Percentiles rank a stretch among this genome's conserved stretches.
Evolutionary conservation across 169 alveolate genomes (phyloP).

Genomic region (Eimeria necatrix): DNA sequence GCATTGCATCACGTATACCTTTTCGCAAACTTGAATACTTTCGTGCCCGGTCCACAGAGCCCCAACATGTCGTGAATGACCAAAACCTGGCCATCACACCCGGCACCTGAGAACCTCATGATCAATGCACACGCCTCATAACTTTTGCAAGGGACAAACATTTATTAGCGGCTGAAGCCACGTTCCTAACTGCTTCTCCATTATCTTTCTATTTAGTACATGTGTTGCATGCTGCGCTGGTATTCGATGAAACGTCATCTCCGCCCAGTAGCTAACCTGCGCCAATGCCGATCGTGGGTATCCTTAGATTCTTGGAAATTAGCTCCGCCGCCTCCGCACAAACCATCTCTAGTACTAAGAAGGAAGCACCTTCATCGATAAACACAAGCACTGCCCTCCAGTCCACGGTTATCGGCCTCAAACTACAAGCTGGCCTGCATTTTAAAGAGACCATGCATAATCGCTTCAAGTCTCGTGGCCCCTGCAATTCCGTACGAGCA

Average conservation of each 20-base stretch:
- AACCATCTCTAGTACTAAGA: constrained; percentile 81
- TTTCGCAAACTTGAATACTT: constrained; percentile 48
- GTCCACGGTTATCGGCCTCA: no score
- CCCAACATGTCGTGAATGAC: constrained; percentile 82
- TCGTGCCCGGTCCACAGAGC: constrained; percentile 66
- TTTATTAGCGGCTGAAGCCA: no score
- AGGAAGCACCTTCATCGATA: constrained; percentile 31
- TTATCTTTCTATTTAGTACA: no score
- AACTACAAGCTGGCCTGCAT: not conserved
- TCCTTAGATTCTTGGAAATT: constrained; percentile 65
- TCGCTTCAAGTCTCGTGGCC: not conserved
- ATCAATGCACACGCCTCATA: not conserved
- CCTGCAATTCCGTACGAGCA: not conserved
- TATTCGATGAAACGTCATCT: no score
- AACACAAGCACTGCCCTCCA: not conserved
- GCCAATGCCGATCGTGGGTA: constrained; percentile 83
- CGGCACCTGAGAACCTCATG: constrained; percentile 64
- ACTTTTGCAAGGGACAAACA: no score
- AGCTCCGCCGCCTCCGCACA: constrained; percentile 83
- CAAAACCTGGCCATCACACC: constrained; percentile 83
- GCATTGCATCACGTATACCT: not conserved
- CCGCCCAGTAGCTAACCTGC: constrained; percentile 61
- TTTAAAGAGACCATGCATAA: not conserved
- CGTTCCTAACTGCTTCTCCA: no score
- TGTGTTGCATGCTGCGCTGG: no score